A percentile compares a stretch with the other conserved stretches of the same genome.
phyloP scores from a whole-genome alignment of 2,329 filamentous ascomycete species.

The Pseudomassariella vexata region DNA sequence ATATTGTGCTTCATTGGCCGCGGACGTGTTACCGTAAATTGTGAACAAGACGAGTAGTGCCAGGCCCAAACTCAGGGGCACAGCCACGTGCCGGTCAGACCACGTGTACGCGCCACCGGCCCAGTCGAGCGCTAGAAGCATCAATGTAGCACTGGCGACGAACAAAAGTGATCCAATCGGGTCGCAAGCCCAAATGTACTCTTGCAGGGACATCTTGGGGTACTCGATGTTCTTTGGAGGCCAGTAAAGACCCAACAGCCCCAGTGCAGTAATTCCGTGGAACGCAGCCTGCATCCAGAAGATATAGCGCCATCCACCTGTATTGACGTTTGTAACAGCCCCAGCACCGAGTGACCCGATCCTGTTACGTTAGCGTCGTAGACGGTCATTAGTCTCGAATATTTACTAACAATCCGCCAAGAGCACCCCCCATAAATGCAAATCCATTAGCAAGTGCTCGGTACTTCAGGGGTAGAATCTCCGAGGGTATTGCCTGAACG shows the following conservation, averaged over 20 bases:
- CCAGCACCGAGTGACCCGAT: constrained; percentile 44
- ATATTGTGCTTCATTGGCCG: no score
- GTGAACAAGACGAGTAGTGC: constrained; percentile 32
- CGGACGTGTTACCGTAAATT: constrained; percentile 26
- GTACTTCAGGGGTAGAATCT: constrained; percentile 51
- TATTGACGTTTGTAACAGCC: constrained; percentile 40
- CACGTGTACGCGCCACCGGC: constrained; percentile 34
- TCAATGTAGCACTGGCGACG: constrained; percentile 34
- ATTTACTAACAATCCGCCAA: constrained; percentile 43
- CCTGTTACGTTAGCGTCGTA: constrained; percentile 25
- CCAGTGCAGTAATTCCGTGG: constrained; percentile 39
- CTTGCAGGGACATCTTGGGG: constrained; percentile 29
- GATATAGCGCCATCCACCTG: constrained; percentile 47
- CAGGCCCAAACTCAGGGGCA: constrained; percentile 34
- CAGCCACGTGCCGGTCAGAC: constrained; percentile 33
- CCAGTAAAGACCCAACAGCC: constrained; percentile 42
- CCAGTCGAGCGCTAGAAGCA: constrained; percentile 40
- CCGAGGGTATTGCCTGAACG: constrained; percentile 49
- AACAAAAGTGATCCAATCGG: constrained; percentile 40
- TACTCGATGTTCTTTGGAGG: constrained; percentile 31
- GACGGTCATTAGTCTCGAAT: not conserved
- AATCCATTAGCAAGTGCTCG: constrained; percentile 50
- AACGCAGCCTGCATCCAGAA: constrained; percentile 55
- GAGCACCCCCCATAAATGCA: constrained; percentile 40
- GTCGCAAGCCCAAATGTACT: constrained; percentile 40